These are phyloP conservation scores for Fennellomyces sp. DNA, from an alignment of 371 early-diverging fungal genomes.

Conservation along the genomic window DNA sequence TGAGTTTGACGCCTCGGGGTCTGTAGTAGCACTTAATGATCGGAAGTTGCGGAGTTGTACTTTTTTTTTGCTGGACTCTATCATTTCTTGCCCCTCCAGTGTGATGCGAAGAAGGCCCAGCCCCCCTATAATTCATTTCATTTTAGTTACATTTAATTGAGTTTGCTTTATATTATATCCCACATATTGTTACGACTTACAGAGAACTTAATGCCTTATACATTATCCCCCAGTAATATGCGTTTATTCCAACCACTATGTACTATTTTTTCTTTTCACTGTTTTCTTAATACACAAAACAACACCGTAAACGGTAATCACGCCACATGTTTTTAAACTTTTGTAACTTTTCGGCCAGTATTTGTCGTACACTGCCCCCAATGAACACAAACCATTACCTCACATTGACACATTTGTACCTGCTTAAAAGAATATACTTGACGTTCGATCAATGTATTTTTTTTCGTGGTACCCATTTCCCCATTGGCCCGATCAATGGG, in stretches of 20 bases:
- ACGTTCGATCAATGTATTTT: too few species aligned
- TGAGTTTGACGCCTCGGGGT: slow-evolving; percentile 41
- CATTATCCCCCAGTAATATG: neutral
- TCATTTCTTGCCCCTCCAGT: neutral
- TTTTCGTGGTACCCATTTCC: too few species aligned
- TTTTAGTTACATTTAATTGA: slow-evolving; percentile 2
- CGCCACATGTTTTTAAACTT: neutral
- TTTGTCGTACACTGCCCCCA: neutral
- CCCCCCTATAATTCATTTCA: neutral
- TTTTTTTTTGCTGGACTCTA: neutral
- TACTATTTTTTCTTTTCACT: neutral
- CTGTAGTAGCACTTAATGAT: neutral
- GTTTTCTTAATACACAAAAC: neutral
- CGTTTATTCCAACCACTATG: neutral
- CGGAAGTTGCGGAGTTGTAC: slow-evolving; percentile 1
- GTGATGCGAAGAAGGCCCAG: neutral
- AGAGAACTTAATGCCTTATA: neutral
- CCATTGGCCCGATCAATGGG: too few species aligned
- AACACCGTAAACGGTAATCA: neutral
- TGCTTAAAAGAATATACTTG: too few species aligned
- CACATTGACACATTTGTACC: too few species aligned
- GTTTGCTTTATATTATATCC: neutral
- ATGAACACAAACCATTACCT: neutral
- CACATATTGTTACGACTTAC: neutral
- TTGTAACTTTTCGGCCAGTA: neutral